These are phyloP conservation scores for Aspergillus diversus DNA, from an alignment of 495 filamentous ascomycete genomes.

Conservation along the genomic window DNA sequence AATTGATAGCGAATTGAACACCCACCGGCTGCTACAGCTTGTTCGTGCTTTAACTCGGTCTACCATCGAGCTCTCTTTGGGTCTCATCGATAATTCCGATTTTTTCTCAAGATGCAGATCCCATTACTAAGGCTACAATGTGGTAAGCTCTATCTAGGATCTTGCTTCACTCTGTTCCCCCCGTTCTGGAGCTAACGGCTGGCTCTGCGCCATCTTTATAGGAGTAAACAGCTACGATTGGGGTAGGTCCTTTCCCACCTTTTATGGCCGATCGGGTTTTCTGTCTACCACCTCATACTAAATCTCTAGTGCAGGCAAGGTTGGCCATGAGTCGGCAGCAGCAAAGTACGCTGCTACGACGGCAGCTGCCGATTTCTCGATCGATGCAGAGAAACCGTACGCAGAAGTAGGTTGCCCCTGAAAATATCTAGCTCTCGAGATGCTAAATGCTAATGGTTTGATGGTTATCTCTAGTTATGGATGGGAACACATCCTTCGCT, in stretches of 20 bases:
- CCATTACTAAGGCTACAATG: constrained; percentile 92
- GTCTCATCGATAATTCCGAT: background rate
- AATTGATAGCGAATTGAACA: constrained; percentile 9
- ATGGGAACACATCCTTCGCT: constrained; percentile 98
- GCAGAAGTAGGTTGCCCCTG: constrained; percentile 67
- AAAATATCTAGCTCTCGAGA: constrained; percentile 10
- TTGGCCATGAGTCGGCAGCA: constrained; percentile 75
- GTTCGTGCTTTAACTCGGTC: background rate
- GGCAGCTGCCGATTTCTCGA: constrained; percentile 66
- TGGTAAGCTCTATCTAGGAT: constrained; percentile 54
- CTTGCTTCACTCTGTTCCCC: background rate
- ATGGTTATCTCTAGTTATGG: constrained; percentile 70
- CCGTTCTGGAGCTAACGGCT: constrained; percentile 7
- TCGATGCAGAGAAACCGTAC: constrained; percentile 80
- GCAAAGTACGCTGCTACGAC: constrained; percentile 78
- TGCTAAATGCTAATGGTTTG: constrained; percentile 16
- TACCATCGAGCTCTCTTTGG: constrained; percentile 10
- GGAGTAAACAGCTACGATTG: constrained; percentile 98
- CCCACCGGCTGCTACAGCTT: background rate
- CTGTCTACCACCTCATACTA: constrained; percentile 22
- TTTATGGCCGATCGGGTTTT: constrained; percentile 21
- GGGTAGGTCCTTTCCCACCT: constrained; percentile 57
- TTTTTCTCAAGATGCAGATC: constrained; percentile 63
- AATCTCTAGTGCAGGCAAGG: constrained; percentile 57
- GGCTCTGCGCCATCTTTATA: constrained; percentile 27